phyloP scores from a whole-genome alignment of 2,329 filamentous ascomycete genomes.

The Penicillium frequentans region DNA sequence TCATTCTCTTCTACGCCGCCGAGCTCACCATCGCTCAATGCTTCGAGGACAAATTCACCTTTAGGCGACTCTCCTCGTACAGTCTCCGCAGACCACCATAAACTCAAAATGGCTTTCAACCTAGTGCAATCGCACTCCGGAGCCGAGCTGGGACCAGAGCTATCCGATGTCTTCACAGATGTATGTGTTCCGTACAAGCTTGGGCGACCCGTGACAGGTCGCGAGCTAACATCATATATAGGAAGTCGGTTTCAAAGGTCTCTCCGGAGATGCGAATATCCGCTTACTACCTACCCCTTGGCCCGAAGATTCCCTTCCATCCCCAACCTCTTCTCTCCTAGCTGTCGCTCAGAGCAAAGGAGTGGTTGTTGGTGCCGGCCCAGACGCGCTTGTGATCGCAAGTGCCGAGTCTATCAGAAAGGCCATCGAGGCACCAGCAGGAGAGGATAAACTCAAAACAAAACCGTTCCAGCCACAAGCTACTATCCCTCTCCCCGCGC shows the following conservation, averaged over 20 bases:
- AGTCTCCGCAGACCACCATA: slow-evolving; percentile 38
- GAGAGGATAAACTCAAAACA: slow-evolving; percentile 59
- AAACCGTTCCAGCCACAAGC: slow-evolving; percentile 72
- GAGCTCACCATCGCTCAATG: slow-evolving; percentile 40
- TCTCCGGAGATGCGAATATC: slow-evolving; percentile 79
- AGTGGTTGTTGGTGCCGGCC: slow-evolving; percentile 82
- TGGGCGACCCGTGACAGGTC: background rate
- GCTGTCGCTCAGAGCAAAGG: slow-evolving; percentile 78
- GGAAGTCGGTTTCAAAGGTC: slow-evolving; percentile 77
- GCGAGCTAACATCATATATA: slow-evolving; percentile 26
- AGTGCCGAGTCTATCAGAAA: slow-evolving; percentile 76
- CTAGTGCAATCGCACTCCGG: slow-evolving; percentile 41
- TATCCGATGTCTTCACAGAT: slow-evolving; percentile 80
- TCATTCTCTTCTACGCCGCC: slow-evolving; percentile 41
- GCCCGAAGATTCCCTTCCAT: slow-evolving; percentile 67
- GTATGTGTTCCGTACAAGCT: slow-evolving; percentile 45
- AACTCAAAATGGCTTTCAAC: slow-evolving; percentile 61
- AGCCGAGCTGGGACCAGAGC: slow-evolving; percentile 61
- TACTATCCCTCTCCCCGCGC: slow-evolving; percentile 68
- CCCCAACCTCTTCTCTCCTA: slow-evolving; percentile 77
- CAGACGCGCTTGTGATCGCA: slow-evolving; percentile 73
- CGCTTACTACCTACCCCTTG: slow-evolving; percentile 75
- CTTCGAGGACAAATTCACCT: slow-evolving; percentile 30
- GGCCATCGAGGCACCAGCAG: slow-evolving; percentile 64
- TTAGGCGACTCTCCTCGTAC: slow-evolving; percentile 39